phyloP scores from a whole-genome alignment of 495 filamentous ascomycete genomes.

The Penicillium atrosanguineum region DNA sequence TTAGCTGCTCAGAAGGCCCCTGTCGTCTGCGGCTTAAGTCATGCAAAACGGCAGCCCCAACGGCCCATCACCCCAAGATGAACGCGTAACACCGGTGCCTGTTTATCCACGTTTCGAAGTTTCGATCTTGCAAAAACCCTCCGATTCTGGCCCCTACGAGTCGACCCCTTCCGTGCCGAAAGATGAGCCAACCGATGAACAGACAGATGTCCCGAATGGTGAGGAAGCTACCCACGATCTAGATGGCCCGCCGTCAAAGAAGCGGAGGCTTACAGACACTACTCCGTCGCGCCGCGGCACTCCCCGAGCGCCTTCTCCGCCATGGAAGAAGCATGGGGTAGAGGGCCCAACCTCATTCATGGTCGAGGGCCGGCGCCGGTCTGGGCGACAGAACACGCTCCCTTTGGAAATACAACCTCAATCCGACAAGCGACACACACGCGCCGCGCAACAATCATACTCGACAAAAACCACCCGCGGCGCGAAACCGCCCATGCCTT shows the following conservation, averaged over 20 bases:
- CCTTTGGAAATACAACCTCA: conserved; percentile 67
- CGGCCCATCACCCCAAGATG: conserved; percentile 47
- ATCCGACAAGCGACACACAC: conserved; percentile 60
- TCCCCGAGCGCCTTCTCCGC: conserved; percentile 66
- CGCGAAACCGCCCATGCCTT: conserved; percentile 30
- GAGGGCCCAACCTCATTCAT: conserved; percentile 85
- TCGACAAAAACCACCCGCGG: conserved; percentile 24
- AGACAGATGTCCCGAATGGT: neutral
- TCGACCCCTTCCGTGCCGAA: conserved; percentile 30
- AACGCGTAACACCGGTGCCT: conserved; percentile 39
- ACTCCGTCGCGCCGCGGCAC: conserved; percentile 45
- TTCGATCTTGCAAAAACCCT: conserved; percentile 20
- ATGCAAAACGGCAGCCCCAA: conserved; percentile 58
- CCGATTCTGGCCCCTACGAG: conserved; percentile 29
- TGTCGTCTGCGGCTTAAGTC: conserved; percentile 51
- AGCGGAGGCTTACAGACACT: conserved; percentile 62
- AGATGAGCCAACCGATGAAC: conserved; percentile 21
- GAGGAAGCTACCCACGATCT: conserved; percentile 33
- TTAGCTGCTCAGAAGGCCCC: conserved; percentile 49
- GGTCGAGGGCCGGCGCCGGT: conserved; percentile 80
- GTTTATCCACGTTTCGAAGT: conserved; percentile 26
- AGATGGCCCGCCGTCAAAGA: conserved; percentile 64
- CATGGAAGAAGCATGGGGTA: conserved; percentile 86
- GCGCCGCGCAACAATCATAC: conserved; percentile 37
- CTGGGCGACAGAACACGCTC: conserved; percentile 73